These are phyloP conservation scores for Colletotrichum tamarilloi DNA, from an alignment of 2,329 filamentous ascomycete species.

Conservation along the genomic window DNA sequence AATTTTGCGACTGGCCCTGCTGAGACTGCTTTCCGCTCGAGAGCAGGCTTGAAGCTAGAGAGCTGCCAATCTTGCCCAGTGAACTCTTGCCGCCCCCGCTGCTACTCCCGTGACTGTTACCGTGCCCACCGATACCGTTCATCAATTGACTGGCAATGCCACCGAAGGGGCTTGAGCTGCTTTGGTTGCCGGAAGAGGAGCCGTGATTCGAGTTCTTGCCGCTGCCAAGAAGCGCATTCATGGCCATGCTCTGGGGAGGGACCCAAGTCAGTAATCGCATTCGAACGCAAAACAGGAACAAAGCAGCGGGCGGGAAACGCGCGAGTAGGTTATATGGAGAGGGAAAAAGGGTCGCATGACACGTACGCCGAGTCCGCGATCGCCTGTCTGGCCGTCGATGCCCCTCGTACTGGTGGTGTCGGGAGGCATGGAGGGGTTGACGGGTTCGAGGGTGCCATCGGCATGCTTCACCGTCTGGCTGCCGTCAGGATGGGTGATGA, in stretches of 20 bases:
- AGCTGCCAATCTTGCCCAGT: slow-evolving; percentile 66
- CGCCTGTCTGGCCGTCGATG: slow-evolving; percentile 63
- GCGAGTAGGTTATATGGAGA: background rate
- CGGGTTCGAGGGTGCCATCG: slow-evolving; percentile 71
- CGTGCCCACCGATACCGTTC: slow-evolving; percentile 46
- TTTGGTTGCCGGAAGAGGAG: slow-evolving; percentile 40
- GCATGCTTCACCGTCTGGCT: slow-evolving; percentile 70
- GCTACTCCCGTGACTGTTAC: slow-evolving; percentile 42
- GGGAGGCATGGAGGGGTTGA: slow-evolving; percentile 59
- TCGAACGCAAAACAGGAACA: background rate
- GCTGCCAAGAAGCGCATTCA: slow-evolving; percentile 64
- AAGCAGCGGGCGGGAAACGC: background rate
- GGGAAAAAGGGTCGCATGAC: slow-evolving; percentile 3
- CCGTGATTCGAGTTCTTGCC: slow-evolving; percentile 56
- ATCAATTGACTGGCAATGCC: slow-evolving; percentile 61
- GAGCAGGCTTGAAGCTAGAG: slow-evolving; percentile 67
- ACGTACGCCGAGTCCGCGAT: slow-evolving; percentile 75
- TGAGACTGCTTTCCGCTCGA: slow-evolving; percentile 61
- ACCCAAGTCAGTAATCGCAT: slow-evolving; percentile 21
- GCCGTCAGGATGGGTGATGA: slow-evolving; percentile 72
- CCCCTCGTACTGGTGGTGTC: slow-evolving; percentile 62
- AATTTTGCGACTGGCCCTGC: slow-evolving; percentile 52
- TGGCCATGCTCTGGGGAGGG: slow-evolving; percentile 64
- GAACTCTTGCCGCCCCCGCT: slow-evolving; percentile 50
- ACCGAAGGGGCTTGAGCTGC: slow-evolving; percentile 54